phyloP scores from a whole-genome alignment of 495 filamentous ascomycete species.

The Aspergillus cavernicola region DNA sequence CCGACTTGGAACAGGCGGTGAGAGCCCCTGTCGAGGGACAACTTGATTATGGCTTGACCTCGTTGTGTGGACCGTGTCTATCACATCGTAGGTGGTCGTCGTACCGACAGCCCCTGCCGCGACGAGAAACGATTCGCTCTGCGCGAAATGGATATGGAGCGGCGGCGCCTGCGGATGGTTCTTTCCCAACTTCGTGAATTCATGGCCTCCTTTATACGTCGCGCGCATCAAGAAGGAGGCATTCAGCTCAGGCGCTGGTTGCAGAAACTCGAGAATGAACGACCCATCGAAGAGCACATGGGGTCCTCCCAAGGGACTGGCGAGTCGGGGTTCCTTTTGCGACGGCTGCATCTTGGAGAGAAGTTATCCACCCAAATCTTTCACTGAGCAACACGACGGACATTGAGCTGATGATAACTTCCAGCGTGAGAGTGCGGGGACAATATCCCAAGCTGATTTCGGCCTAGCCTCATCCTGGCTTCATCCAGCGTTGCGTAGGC shows the following conservation, averaged over 20 bases:
- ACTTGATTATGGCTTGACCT: background rate
- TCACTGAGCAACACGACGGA: too few relatives aligned
- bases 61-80: conserved; percentile 12
- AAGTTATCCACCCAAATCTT: background rate
- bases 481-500: too few relatives aligned
- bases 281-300: conserved; percentile 13
- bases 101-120: conserved; percentile 9
- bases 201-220: conserved; percentile 6
- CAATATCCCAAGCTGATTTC: too few relatives aligned
- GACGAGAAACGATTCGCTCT: conserved; percentile 11
- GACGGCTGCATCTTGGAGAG: background rate
- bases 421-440: too few relatives aligned
- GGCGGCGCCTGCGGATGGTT: conserved; percentile 12
- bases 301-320: conserved; percentile 6
- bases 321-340: conserved; percentile 5
- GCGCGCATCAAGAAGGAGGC: conserved; percentile 12
- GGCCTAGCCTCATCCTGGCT: too few relatives aligned
- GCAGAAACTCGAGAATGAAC: conserved; percentile 12
- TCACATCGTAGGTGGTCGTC: conserved; percentile 8
- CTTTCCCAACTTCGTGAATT: conserved; percentile 6
- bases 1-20: conserved; percentile 1
- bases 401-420: too few relatives aligned
- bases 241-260: conserved; percentile 4
- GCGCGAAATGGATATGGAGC: conserved; percentile 11
- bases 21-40: background rate